Conservation (phyloP, 257 asterid genomes). For the Agastache rugosa region DNA sequence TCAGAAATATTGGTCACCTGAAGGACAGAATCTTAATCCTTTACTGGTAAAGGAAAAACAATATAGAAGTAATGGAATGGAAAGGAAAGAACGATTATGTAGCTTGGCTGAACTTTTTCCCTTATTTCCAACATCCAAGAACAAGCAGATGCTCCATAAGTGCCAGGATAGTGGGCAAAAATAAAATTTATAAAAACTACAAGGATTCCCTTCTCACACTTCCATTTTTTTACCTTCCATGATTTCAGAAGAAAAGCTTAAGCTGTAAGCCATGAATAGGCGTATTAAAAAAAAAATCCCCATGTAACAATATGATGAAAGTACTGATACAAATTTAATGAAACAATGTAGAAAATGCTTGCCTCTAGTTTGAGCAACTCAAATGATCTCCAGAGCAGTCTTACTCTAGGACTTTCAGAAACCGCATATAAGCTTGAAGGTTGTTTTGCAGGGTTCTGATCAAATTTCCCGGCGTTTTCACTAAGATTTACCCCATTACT, state of each 20-base stretch:
- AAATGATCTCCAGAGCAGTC: slow-evolving; percentile 84
- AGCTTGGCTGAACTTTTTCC: slow-evolving; percentile 19
- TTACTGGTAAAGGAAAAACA: slow-evolving; percentile 5
- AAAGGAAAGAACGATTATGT: neutral
- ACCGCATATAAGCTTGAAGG: slow-evolving; percentile 78
- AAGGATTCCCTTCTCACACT: neutral
- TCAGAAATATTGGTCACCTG: slow-evolving; percentile 73
- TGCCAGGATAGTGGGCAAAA: neutral
- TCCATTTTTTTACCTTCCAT: slow-evolving; percentile 20
- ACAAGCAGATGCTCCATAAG: neutral
- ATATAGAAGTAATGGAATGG: slow-evolving; percentile 18
- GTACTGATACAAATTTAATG: slow-evolving; percentile 34
- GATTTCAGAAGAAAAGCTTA: slow-evolving; percentile 17
- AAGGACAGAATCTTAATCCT: slow-evolving; percentile 32
- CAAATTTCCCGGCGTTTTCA: slow-evolving; percentile 46
- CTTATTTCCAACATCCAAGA: slow-evolving; percentile 18
- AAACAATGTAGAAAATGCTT: slow-evolving; percentile 50
- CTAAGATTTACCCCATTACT: slow-evolving; percentile 49
- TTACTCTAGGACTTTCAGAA: slow-evolving; percentile 81
- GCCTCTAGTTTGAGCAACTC: slow-evolving; percentile 92
- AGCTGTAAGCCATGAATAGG: slow-evolving; percentile 26
- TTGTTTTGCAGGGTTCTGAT: slow-evolving; percentile 49
- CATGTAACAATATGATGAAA: slow-evolving; percentile 24
- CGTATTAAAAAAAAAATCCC: neutral
- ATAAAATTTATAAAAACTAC: neutral